Base-by-base conservation (phyloP, 1,139 yeast genomes). In the Suhomyces chickasaworum region DNA sequence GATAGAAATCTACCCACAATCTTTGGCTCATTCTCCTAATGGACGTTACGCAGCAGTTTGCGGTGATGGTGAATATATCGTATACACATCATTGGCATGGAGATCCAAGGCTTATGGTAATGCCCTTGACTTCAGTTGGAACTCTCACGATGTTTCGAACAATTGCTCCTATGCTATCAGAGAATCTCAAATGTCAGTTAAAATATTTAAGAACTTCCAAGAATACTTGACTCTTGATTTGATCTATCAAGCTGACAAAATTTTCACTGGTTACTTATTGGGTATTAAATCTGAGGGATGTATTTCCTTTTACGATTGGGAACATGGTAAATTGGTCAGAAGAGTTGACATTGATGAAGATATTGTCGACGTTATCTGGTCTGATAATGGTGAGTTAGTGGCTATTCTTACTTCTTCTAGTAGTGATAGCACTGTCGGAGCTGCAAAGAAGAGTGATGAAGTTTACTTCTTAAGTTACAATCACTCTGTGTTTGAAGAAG, bases 11-110 rank as follows among this genome's bases (percentile, higher is more conserved):
- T 93, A 85, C 74, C 98, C 99, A 39, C 89, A 89, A 53, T 78
- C 86, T 50, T 77, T 93, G 59, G 74, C 78, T 41, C 99, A 93
- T 68, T 91, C 98, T 34, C 98, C 98, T 52, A 93, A 95, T 64
- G 99, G 99, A 50, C 84, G 97, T 68, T 93, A 88, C 65, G 98
- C 91, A 34, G 87, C 98, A 21, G 97, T 93, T 41, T 87, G 95
- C 48, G 99, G 99, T 62, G 99, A 95, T 70, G 98, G 97, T 50
- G 99, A 93, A 69, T 93, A 89, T 66, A 89, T 93, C 59, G 86
- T 95, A 47, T 95, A 93, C 71, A 90, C 98, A 7, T 95, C 99
- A 1, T 80, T 95, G 60, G 98, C 98, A 1, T 93, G 99, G 99
- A 83, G 99, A 73, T 90, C 95, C 57, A 93, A 90, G 70, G 80